Evolutionary conservation across 2,329 filamentous ascomycete species (phyloP).

Genomic region (Penicillium freii): DNA sequence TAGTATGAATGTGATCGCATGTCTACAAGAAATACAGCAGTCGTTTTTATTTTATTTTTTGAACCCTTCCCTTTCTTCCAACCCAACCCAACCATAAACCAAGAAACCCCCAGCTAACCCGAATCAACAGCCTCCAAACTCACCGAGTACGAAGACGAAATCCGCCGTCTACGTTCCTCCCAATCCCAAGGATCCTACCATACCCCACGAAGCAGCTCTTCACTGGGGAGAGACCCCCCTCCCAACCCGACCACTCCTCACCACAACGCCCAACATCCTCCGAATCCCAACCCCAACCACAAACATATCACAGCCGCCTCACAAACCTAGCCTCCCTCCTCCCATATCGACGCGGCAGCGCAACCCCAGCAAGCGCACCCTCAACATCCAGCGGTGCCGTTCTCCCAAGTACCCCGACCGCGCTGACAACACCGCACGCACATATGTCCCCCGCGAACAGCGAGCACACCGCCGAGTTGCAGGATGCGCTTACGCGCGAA

Average conservation of each 20-base stretch:
- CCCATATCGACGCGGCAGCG: conserved; percentile 40
- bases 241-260: conserved; percentile 36
- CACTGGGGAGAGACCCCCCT: conserved; percentile 24
- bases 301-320: conserved; percentile 36
- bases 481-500: conserved; percentile 55
- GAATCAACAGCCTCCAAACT: conserved; percentile 51
- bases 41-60: too few relatives aligned
- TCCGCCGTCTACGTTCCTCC: conserved; percentile 48
- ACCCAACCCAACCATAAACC: background rate
- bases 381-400: conserved; percentile 24
- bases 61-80: background rate
- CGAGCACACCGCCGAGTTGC: conserved; percentile 45
- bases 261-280: conserved; percentile 33
- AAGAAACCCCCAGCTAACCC: background rate
- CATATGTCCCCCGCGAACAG: conserved; percentile 24
- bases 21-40: background rate
- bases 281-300: conserved; percentile 26
- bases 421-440: conserved; percentile 5
- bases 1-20: background rate
- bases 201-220: conserved; percentile 26
- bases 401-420: conserved; percentile 18
- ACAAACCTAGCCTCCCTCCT: conserved; percentile 40
- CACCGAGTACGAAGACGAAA: conserved; percentile 63
- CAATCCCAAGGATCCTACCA: conserved; percentile 24
- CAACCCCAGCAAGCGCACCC: conserved; percentile 20